Evolutionary conservation across 306 rosid species (phyloP), one percentile per base, ranked within the genome.

Genomic region (Casuarina glauca): DNA sequence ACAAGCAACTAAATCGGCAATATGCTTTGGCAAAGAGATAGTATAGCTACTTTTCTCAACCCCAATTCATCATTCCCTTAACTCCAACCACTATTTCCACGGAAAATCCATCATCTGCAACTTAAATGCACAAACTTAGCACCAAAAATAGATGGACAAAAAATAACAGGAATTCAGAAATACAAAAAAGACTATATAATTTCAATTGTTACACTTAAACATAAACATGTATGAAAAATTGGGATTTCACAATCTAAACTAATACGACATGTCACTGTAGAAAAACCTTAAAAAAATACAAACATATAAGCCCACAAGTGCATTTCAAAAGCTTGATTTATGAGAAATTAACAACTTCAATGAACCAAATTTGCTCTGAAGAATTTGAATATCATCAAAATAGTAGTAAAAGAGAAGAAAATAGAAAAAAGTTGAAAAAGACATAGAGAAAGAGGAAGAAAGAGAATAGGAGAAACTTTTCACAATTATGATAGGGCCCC

Each of bases 81-180:
- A 91, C 86, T 84, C 82, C 91, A 85, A 85, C 86, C 91, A 86
- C 92, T 80, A 87, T 86, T 87, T 89, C 94, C 99, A 95, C 93
- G 86, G 88, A 90, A 88, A 86, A 88, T 84, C 93, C 96, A 90
- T 89, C 88, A 82, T 94, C 87, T 90, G 95, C 97, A 91, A 89
- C 91, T 95, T 93, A 90, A 80, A 81, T 80, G 88, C 85, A 91
- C 87, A 80, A 87, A 86, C 98, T 96, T 90, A 67, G 82, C 84
- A 69, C 78, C 78, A 77, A 55, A 81, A 72, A 78, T 50, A 66
- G 9, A 58, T 71, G 15, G 72, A 82, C 75, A 75, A 41, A 44
- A 16, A 69, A 77, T 54, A 69, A 76, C n/a, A 73, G 78, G 71
- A 76, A 69, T n/a, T 81, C 82, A 78, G 26, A 26, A 2, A 19